A percentile compares a stretch with the other conserved stretches of the same genome.
These are phyloP conservation scores for Dendrobium officinale DNA, from an alignment of 106 monocot genomes.

Conservation along the genomic window DNA sequence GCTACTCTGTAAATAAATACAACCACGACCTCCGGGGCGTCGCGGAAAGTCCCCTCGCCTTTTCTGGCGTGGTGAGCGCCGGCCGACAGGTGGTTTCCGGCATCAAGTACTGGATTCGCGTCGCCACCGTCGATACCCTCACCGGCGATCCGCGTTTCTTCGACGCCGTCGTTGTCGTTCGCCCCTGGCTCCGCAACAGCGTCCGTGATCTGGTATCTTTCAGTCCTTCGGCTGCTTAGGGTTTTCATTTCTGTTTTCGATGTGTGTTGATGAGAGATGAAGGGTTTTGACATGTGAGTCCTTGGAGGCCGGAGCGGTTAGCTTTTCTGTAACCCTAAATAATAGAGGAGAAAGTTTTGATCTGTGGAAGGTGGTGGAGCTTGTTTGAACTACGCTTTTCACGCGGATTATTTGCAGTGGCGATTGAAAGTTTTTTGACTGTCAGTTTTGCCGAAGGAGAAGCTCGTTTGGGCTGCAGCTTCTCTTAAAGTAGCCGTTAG, in stretches of 20 bases:
- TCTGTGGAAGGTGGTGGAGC: too few relatives aligned
- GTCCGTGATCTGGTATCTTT: slow-evolving; percentile 31
- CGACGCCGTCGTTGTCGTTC: slow-evolving; percentile 45
- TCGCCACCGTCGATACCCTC: not conserved
- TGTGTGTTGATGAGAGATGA: not conserved
- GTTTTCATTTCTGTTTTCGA: not conserved
- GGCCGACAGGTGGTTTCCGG: slow-evolving; percentile 37
- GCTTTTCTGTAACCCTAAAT: too few relatives aligned
- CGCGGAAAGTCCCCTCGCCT: slow-evolving; percentile 5
- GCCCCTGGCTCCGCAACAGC: slow-evolving; percentile 28
- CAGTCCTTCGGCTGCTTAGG: not conserved
- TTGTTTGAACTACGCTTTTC: too few relatives aligned
- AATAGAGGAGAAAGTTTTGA: too few relatives aligned
- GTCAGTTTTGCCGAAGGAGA: too few relatives aligned
- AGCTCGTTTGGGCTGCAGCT: too few relatives aligned
- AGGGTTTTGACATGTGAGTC: too few relatives aligned
- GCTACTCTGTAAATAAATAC: slow-evolving; percentile 35
- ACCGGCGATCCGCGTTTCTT: slow-evolving; percentile 11
- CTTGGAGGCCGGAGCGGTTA: too few relatives aligned
- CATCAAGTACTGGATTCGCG: slow-evolving; percentile 27
- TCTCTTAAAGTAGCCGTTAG: too few relatives aligned
- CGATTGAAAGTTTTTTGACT: too few relatives aligned
- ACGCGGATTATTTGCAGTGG: too few relatives aligned
- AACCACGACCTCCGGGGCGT: slow-evolving; percentile 12
- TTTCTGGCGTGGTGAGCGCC: slow-evolving; percentile 23